Conservation (phyloP, 139 green algal genomes). For the Prasinococcaceae sp. region DNA sequence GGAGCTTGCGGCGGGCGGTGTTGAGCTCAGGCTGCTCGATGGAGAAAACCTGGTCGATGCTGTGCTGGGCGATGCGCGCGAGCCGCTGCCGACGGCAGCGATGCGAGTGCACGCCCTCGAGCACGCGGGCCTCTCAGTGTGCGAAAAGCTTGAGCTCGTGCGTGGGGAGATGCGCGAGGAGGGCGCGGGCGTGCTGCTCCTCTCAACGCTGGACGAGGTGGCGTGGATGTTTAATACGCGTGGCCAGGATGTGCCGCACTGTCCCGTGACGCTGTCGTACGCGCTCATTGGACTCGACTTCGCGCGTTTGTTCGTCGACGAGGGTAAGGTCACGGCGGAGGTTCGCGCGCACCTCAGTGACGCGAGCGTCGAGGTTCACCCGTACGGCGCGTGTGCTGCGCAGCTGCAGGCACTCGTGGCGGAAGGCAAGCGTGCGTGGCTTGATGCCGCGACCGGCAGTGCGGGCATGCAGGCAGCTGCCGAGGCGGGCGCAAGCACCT, state of each 20-base stretch:
- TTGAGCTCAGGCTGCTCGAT: neutral
- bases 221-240: slow-evolving; percentile 85
- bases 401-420: slow-evolving; percentile 28
- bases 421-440: neutral
- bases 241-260: slow-evolving; percentile 73
- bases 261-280: slow-evolving; percentile 83
- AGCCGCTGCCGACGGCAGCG: neutral
- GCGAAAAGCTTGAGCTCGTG: slow-evolving; percentile 13
- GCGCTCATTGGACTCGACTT: slow-evolving; percentile 39
- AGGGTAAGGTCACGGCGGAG: slow-evolving; percentile 44
- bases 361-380: slow-evolving; percentile 26
- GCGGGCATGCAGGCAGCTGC: slow-evolving; percentile 2
- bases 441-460: neutral
- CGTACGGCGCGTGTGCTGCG: slow-evolving; percentile 32
- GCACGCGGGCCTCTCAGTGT: slow-evolving; percentile 10
- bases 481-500: neutral
- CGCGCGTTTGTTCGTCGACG: slow-evolving; percentile 63
- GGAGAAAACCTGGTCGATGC: slow-evolving; percentile 17
- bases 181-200: slow-evolving; percentile 28
- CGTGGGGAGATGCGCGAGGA: slow-evolving; percentile 21
- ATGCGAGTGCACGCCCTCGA: slow-evolving; percentile 19
- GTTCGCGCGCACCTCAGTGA: slow-evolving; percentile 49
- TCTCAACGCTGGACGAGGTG: slow-evolving; percentile 81
- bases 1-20: neutral
- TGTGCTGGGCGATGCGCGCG: slow-evolving; percentile 11